A percentile compares a stretch with the other conserved stretches of the same genome.
phyloP scores from a whole-genome alignment of 768 basidiomycete species.

The Amanita molliuscula region DNA sequence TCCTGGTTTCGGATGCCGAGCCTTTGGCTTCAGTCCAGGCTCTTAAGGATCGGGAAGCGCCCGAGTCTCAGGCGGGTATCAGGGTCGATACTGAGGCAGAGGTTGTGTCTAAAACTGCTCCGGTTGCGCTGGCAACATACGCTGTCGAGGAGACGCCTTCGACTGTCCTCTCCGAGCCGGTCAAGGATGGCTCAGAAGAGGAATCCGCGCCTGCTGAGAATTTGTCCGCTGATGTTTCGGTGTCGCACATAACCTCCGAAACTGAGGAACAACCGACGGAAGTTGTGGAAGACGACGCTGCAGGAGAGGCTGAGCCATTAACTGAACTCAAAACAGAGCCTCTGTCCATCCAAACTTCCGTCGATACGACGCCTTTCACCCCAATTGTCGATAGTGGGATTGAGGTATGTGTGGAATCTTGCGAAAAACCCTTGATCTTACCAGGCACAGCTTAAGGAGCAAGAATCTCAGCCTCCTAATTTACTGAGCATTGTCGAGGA shows the following conservation, averaged over 20 bases:
- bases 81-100: slow-evolving; percentile 1
- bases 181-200: not conserved
- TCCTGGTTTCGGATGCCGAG: not conserved
- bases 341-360: not conserved
- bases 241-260: no score
- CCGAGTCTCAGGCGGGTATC: slow-evolving; percentile 3
- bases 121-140: slow-evolving; percentile 2
- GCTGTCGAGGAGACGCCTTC: not conserved
- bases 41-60: not conserved
- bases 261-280: not conserved
- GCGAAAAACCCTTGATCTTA: not conserved
- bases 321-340: not conserved
- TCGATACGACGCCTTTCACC: slow-evolving; percentile 1
- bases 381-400: slow-evolving; percentile 6
- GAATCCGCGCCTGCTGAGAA: not conserved
- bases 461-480: not conserved
- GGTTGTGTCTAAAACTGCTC: not conserved
- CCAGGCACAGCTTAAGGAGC: not conserved
- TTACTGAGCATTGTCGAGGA: slow-evolving; percentile 5
- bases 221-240: not conserved
- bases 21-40: not conserved
- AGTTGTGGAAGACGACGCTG: not conserved
- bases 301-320: not conserved
- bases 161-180: not conserved
- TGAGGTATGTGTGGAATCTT: not conserved